Evolutionary conservation across 176 grass and related monocot genomes (phyloP).

Genomic region (Zea luxurians): DNA sequence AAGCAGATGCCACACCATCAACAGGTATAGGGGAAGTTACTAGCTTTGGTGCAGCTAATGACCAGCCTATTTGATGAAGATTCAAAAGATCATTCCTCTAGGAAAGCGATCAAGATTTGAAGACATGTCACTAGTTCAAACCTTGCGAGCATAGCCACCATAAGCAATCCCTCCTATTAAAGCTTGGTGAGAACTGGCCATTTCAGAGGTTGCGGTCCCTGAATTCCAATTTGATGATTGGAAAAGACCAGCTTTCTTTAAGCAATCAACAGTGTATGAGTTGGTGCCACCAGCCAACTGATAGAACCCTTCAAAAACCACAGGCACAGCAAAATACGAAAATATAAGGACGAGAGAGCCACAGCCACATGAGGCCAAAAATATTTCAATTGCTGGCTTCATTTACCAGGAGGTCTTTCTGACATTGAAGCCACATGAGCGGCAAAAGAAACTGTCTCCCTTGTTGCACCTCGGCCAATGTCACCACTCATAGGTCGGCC

Average conservation of each 20-base stretch:
- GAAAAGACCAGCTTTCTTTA: conserved; percentile 81
- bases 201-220: conserved; percentile 20
- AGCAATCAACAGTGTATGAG: conserved; percentile 64
- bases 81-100: background rate
- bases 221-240: conserved; percentile 31
- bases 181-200: conserved; percentile 37
- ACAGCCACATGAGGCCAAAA: background rate
- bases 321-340: conserved; percentile 30
- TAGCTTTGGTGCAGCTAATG: background rate
- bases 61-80: background rate
- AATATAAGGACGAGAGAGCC: background rate
- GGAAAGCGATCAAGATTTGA: background rate
- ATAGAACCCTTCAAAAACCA: conserved; percentile 81
- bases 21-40: background rate
- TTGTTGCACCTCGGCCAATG: conserved; percentile 87
- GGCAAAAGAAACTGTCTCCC: conserved; percentile 78
- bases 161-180: conserved; percentile 91
- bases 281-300: conserved; percentile 91
- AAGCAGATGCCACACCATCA: background rate
- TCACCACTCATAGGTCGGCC: conserved; percentile 91
- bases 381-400: background rate
- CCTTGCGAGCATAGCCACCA: conserved; percentile 92
- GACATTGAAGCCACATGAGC: conserved; percentile 53
- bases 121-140: conserved; percentile 30
- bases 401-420: conserved; percentile 75